A percentile compares a stretch with the other conserved stretches of the same genome.
phyloP scores from a whole-genome alignment of 495 filamentous ascomycete genomes.

The Hypomontagnella submonticulosa region DNA sequence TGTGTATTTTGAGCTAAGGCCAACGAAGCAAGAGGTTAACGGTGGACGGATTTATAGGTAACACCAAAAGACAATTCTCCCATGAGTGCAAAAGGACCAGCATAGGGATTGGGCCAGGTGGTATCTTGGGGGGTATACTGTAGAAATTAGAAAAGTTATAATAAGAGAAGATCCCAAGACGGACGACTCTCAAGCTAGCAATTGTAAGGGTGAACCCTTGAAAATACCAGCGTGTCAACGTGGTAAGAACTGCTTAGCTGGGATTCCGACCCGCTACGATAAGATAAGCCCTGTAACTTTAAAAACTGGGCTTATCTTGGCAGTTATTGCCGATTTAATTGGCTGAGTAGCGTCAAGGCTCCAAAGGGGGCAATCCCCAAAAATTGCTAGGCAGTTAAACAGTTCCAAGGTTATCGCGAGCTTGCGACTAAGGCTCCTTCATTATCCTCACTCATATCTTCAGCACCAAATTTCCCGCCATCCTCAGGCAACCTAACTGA shows the following conservation, averaged over 20 bases:
- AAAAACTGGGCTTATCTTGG: constrained; percentile 23
- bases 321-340: constrained; percentile 14
- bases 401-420: neutral
- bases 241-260: constrained; percentile 34
- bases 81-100: constrained; percentile 23
- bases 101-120: constrained; percentile 40
- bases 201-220: constrained; percentile 12
- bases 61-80: constrained; percentile 27
- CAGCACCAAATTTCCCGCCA: no score
- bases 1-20: constrained; percentile 7
- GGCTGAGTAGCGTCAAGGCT: constrained; percentile 5
- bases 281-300: constrained; percentile 43
- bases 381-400: constrained; percentile 15
- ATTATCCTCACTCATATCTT: constrained; percentile 11
- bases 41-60: constrained; percentile 1
- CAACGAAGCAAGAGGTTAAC: constrained; percentile 6
- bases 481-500: no score
- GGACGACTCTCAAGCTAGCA: neutral
- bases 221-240: constrained; percentile 44
- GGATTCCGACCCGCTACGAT: constrained; percentile 20
- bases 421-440: constrained; percentile 1
- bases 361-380: constrained; percentile 21
- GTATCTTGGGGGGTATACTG: constrained; percentile 9
- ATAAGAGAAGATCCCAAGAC: constrained; percentile 9
- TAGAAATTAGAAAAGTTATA: constrained; percentile 6